These are phyloP conservation scores for Cladophialophora carrionii DNA, from an alignment of 2,329 filamentous ascomycete genomes.

Conservation along the genomic window DNA sequence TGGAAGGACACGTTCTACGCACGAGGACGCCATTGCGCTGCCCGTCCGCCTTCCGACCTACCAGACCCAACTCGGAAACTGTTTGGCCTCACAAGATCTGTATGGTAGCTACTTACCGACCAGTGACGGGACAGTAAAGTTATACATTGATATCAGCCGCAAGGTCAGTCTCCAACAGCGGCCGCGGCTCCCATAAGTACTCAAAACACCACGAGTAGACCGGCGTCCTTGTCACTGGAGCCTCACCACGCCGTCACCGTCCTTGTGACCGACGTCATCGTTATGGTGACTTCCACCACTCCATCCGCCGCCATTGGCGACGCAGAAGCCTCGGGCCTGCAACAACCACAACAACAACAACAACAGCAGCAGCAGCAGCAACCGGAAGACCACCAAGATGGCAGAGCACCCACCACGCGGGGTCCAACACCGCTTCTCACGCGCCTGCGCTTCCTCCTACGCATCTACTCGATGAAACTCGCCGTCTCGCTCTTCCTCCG, in stretches of 20 bases:
- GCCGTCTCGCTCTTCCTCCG: conserved; percentile 28
- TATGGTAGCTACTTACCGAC: too few relatives aligned
- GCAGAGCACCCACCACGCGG: background rate
- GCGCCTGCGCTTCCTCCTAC: conserved; percentile 32
- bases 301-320: background rate
- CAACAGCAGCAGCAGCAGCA: background rate
- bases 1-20: too few relatives aligned
- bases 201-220: background rate
- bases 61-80: too few relatives aligned
- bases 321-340: background rate
- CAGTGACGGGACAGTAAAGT: too few relatives aligned
- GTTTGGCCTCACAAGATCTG: too few relatives aligned
- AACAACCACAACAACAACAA: background rate
- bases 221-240: background rate
- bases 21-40: too few relatives aligned
- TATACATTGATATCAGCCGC: too few relatives aligned
- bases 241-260: too few relatives aligned
- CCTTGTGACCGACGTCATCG: background rate
- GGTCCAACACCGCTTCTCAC: conserved; percentile 1
- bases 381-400: background rate
- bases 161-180: too few relatives aligned
- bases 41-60: too few relatives aligned
- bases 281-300: background rate
- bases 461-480: conserved; percentile 37
- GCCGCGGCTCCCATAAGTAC: too few relatives aligned